Base-by-base conservation (phyloP, 208 protist species). In the Crithidia brevicula region DNA sequence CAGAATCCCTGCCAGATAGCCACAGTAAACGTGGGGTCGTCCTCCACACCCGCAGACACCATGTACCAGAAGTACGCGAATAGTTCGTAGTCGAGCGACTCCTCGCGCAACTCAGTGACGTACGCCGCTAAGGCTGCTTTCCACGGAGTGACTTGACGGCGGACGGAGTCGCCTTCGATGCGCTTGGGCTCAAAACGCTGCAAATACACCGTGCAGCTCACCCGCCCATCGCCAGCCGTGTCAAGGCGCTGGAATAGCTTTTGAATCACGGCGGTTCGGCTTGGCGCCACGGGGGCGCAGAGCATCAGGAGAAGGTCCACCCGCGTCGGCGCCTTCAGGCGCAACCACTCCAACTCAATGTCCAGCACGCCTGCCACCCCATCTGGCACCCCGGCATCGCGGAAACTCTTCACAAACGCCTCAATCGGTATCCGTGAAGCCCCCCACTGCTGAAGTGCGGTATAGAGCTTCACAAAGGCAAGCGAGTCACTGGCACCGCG, bases 1-100 rank as follows among this genome's bases (percentile, higher is more conserved):
- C 74, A 70, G 49, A 92, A 95, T 22, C 83, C 79, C 43, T 89
- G 85, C 90, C 90, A 95, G 20, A 95, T 43, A 38, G 87, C 77
- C 77, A 95, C 80, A 7, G 90, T 91, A 52, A 89, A 95, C 6
- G 84, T 81, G 2, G 90, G 86, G 53, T 93, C 87, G 49, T 95
- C 90, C 40, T 82, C 82, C 42, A 91, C 79, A 18, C 72, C 85
- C 10, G 90, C 87, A 20, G 87, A 93, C 27, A 93, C 50, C 60
- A 91, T 73, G 42, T 74, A 74, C 86, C 86, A 93, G 36, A 93
- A 88, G 63, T 86, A 95, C 22, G 77, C 64, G 42, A 95, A 95
- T 10, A 82, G 54, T 30, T 88, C 81, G 59, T 86, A 88, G 11
- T 74, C 61, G 23, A 95, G 46, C 23, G 42, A 47, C 38, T 51